Conservation (phyloP, 805 yeast genomes). For the Saccharomycopsis sp. region DNA sequence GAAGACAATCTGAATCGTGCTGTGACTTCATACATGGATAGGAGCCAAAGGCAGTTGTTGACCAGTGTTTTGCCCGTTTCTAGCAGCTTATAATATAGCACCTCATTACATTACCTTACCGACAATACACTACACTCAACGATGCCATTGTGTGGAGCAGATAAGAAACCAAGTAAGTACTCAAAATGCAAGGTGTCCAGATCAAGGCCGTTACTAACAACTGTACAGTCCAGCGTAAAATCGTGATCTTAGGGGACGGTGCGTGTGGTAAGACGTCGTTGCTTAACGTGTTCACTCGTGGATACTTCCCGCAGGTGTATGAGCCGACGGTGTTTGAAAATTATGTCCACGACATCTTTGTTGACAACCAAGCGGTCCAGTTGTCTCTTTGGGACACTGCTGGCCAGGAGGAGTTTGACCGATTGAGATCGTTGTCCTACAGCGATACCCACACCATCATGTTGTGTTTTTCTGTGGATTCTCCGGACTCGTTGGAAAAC, state of each 20-base stretch:
- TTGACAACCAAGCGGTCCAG: slow-evolving; percentile 89
- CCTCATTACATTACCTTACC: too few relatives aligned
- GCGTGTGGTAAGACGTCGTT: slow-evolving; percentile 98
- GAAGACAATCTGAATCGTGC: too few relatives aligned
- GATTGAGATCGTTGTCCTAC: slow-evolving; percentile 85
- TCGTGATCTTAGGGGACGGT: slow-evolving; percentile 95
- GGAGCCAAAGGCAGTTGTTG: not conserved
- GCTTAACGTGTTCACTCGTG: slow-evolving; percentile 90
- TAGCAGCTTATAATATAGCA: too few relatives aligned
- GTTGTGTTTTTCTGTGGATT: slow-evolving; percentile 92
- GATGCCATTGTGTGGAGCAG: slow-evolving; percentile 41
- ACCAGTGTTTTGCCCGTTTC: not conserved
- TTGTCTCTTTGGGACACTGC: slow-evolving; percentile 98
- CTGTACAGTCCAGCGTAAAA: slow-evolving; percentile 68
- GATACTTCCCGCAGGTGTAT: slow-evolving; percentile 96
- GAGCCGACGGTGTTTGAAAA: slow-evolving; percentile 98
- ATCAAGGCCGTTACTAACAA: slow-evolving; percentile 19
- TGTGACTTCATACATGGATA: too few relatives aligned
- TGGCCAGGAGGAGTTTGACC: slow-evolving; percentile 97
- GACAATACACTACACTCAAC: too few relatives aligned
- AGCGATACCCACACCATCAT: slow-evolving; percentile 95
- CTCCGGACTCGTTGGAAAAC: slow-evolving; percentile 88
- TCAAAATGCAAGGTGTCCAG: too few relatives aligned
- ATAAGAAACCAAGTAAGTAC: slow-evolving; percentile 38
- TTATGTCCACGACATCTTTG: slow-evolving; percentile 93